Evolutionary conservation across 176 grass and related monocot species (phyloP), one percentile per base, ranked within the genome.

Genomic region (Triticum timopheevii): DNA sequence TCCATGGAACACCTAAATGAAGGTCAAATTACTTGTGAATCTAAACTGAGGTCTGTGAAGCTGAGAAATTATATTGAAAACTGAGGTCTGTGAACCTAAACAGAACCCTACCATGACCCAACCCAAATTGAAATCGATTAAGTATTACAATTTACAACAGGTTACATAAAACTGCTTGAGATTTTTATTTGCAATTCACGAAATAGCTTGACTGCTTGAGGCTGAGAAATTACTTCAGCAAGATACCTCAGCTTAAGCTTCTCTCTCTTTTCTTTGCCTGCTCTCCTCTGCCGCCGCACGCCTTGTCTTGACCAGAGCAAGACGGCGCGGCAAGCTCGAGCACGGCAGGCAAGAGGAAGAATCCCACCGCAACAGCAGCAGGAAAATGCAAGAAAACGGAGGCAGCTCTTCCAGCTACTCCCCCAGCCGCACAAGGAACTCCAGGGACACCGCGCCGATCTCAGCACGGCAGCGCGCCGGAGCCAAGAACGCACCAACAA

Each of bases 341-440:
- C 40, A 15, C 13, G 58, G 19, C 8, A 83, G 49, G 23, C 1
- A 73, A 61, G 39, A 73, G 25, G 45, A 76, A 52, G 12, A 69
- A 42, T 79, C 40, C 66, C 87, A 38, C 78, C 59, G 71, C 71
- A 64, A 34, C 50, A 50, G 71, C 72, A 71, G 65, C 52, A 19
- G 16, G 3, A 13, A 13, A 83, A 88, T 83, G 86, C 73, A 83
- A 88, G 38, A 62, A 82, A 70, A 76, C 27, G 39, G 64, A 38
- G 16, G 38, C 38, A 64, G 52, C 71, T 90, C 61, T 19, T 70
- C 22, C 3, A 15, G 31, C 52, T 8, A 38, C 76, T 24, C 33
- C 22, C 27, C 33, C 78, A 3, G 23, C 38, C 28, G 42, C 30
- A 30, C 6, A 13, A 71, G 54, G 39, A 47, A 6, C 59, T n/a